phyloP scores from a whole-genome alignment of 768 basidiomycete species.

The Leucocoprinus leucothites region DNA sequence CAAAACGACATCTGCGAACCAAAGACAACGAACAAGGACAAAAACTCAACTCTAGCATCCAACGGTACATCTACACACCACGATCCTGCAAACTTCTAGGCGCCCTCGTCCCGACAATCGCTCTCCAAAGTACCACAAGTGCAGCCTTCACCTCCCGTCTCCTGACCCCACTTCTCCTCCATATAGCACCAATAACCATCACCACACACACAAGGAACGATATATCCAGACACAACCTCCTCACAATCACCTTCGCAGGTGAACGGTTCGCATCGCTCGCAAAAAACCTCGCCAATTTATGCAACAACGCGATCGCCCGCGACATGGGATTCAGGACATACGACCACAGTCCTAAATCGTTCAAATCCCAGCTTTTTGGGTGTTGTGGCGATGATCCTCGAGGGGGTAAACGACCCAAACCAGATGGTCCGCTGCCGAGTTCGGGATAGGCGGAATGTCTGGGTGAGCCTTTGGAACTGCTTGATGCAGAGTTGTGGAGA shows the following conservation, averaged over 20 bases:
- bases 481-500: constrained; percentile 38
- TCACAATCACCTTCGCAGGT: constrained; percentile 63
- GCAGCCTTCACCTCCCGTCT: constrained; percentile 67
- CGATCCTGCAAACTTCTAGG: constrained; percentile 47
- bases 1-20: too few relatives aligned
- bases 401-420: constrained; percentile 18
- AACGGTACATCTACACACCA: constrained; percentile 37
- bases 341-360: constrained; percentile 85
- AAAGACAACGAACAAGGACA: neutral
- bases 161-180: constrained; percentile 68
- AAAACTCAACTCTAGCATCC: too few relatives aligned
- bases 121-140: constrained; percentile 65
- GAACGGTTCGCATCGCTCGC: constrained; percentile 56
- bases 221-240: constrained; percentile 74
- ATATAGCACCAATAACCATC: constrained; percentile 52
- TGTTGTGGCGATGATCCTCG: constrained; percentile 35
- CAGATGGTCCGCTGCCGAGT: neutral
- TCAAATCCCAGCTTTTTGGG: constrained; percentile 58
- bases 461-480: constrained; percentile 29
- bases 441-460: neutral
- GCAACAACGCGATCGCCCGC: constrained; percentile 45
- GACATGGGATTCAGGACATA: constrained; percentile 62
- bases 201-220: constrained; percentile 70
- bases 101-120: constrained; percentile 54
- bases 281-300: constrained; percentile 55